phyloP scores from a whole-genome alignment of 225 moss, liverwort and hornwort species.

The Marchantia paleacea region DNA sequence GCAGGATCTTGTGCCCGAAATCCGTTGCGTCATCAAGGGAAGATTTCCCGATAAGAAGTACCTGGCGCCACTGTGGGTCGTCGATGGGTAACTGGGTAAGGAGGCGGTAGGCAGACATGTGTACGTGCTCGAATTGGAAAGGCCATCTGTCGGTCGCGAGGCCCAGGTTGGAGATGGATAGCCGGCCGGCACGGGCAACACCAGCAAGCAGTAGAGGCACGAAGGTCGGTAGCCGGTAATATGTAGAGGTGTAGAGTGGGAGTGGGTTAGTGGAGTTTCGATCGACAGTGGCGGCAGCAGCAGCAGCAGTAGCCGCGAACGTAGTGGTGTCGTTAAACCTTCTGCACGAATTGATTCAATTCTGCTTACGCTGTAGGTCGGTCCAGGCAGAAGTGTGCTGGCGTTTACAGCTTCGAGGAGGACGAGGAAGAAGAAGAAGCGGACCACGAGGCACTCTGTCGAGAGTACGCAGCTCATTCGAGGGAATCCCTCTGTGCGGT shows the following conservation, averaged over 20 bases:
- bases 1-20: no score
- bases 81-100: neutral
- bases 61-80: neutral
- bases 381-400: neutral
- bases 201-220: neutral
- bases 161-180: neutral
- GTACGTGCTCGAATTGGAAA: neutral
- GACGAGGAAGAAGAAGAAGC: neutral
- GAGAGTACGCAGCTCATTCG: neutral
- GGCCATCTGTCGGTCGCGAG: neutral
- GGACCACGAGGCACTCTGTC: neutral
- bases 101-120: neutral
- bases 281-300: neutral
- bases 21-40: no score
- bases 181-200: slow-evolving; percentile 1
- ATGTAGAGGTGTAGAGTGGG: neutral
- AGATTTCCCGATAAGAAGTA: no score
- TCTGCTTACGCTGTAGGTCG: neutral
- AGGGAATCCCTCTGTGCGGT: neutral
- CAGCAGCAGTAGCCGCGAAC: neutral
- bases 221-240: neutral
- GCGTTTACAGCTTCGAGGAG: neutral
- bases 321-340: neutral
- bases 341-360: neutral
- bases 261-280: neutral